Base-by-base conservation (phyloP, 257 asterid species). In the Ajuga chamaepitys region DNA sequence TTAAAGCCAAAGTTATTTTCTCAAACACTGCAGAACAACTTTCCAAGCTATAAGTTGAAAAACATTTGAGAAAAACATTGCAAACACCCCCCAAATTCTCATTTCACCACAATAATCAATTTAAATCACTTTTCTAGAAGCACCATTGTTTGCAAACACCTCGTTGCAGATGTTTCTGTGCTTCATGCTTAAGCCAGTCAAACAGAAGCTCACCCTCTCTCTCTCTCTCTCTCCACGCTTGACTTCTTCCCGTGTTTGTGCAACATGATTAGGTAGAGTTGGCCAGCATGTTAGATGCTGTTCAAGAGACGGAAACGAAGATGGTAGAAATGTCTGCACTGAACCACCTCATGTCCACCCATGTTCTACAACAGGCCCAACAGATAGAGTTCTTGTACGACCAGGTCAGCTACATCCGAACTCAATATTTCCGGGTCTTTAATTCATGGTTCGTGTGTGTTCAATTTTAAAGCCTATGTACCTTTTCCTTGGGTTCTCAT, bases 261-360 rank as follows among this genome's bases (percentile, higher is more conserved):
- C 57, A 4, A 7, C 42, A 24, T 68, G 30, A 55, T 59, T 80
- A 91, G 98, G 82, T 79, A 6, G 99, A 93, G 87, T 70, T 93
- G 82, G 80, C 87, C 37, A 63, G 82, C 82, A 89, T 89, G 77
- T 76, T 93, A 56, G 97, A 89, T 75, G 91, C 95, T 22, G 99
- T 79, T 73, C 97, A 82, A 66, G 91, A 78, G 73, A 93, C 97
- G 11, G 96, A 93, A 73, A 84, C 90, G 25, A 93, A 88, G 82
- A 93, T 93, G 96, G 80, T 93, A 53, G 99, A 93, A 71, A 80
- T 93, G 91, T 89, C 96, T 70, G 99, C 97, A 0, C 71, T 93
- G 66, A 93, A 89, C 82, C 96, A 89, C 70, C 96, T 89, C 73
- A 89, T 89, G 96, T 93, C 99, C 26, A 93, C 97, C 14, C 96